Conservation (phyloP, 768 basidiomycete genomes). For the Podaxis sp. region DNA sequence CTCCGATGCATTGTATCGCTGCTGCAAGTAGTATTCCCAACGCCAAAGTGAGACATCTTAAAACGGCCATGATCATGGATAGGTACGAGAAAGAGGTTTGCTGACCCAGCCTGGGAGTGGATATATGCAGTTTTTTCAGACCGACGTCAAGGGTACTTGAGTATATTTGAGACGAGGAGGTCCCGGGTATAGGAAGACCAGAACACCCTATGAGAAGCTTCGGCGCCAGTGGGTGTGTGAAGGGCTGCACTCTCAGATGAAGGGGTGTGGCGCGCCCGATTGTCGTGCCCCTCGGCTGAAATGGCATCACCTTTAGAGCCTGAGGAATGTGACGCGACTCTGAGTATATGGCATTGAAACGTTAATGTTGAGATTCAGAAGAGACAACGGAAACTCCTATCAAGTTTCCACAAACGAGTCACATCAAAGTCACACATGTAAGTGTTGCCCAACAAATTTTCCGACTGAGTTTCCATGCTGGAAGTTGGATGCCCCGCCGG, state of each 20-base stretch:
- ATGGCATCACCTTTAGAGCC: too few species aligned
- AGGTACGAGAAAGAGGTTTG: not conserved
- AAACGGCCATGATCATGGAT: not conserved
- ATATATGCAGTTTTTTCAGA: not conserved
- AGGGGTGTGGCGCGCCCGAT: not conserved
- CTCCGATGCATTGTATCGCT: slow-evolving; percentile 14
- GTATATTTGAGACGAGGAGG: not conserved
- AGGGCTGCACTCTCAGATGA: not conserved
- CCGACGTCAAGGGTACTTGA: not conserved
- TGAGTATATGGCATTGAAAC: too few species aligned
- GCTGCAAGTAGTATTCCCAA: slow-evolving; percentile 9
- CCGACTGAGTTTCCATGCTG: too few species aligned
- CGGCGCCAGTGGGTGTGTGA: not conserved
- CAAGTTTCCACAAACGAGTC: too few species aligned
- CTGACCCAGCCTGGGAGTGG: not conserved
- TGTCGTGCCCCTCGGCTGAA: not conserved
- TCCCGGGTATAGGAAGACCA: not conserved
- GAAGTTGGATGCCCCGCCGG: too few species aligned
- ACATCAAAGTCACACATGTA: too few species aligned
- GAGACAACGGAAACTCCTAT: too few species aligned
- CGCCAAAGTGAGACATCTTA: not conserved
- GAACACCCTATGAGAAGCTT: not conserved
- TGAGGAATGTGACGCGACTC: too few species aligned
- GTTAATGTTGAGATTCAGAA: too few species aligned
- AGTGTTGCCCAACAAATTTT: too few species aligned